These are phyloP conservation scores for Xylariaceae sp. DNA, from an alignment of 2,329 filamentous ascomycete species.

Conservation along the genomic window DNA sequence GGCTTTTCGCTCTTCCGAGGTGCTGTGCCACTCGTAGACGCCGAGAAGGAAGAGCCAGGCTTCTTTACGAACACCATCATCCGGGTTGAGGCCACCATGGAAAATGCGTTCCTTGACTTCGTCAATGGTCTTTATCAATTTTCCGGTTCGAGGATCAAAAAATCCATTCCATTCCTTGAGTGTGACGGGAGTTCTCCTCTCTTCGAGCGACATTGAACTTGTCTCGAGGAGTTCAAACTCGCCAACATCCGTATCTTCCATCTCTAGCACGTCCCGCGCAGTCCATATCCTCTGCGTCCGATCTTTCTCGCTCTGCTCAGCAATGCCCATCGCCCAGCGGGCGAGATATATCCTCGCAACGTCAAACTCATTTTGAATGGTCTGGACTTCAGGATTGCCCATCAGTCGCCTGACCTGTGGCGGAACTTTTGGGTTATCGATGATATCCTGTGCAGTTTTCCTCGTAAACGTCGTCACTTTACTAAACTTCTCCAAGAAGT, in stretches of 20 bases:
- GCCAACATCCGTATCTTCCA: constrained; percentile 91
- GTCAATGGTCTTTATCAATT: constrained; percentile 74
- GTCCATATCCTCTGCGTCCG: constrained; percentile 86
- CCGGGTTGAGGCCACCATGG: constrained; percentile 82
- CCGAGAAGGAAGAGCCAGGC: constrained; percentile 94
- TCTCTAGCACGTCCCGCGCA: constrained; percentile 83
- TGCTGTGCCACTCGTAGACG: constrained; percentile 91
- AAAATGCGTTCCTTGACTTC: constrained; percentile 98
- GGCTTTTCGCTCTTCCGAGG: constrained; percentile 75
- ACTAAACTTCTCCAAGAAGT: constrained; percentile 91
- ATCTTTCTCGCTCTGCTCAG: constrained; percentile 91
- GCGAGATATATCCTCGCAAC: constrained; percentile 91
- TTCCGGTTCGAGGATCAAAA: constrained; percentile 73
- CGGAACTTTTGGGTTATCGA: constrained; percentile 86
- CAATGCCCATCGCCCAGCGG: constrained; percentile 97
- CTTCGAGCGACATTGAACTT: constrained; percentile 67
- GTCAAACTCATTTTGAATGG: constrained; percentile 93
- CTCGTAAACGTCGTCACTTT: constrained; percentile 96
- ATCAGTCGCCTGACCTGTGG: constrained; percentile 82
- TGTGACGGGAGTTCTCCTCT: constrained; percentile 72
- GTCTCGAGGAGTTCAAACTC: constrained; percentile 92
- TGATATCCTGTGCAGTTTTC: constrained; percentile 84
- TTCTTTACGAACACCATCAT: constrained; percentile 91
- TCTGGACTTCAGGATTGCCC: constrained; percentile 90
- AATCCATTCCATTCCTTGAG: constrained; percentile 86